These are phyloP conservation scores for Botrytis sinoallii DNA, from an alignment of 2,329 filamentous ascomycete species.

Conservation along the genomic window DNA sequence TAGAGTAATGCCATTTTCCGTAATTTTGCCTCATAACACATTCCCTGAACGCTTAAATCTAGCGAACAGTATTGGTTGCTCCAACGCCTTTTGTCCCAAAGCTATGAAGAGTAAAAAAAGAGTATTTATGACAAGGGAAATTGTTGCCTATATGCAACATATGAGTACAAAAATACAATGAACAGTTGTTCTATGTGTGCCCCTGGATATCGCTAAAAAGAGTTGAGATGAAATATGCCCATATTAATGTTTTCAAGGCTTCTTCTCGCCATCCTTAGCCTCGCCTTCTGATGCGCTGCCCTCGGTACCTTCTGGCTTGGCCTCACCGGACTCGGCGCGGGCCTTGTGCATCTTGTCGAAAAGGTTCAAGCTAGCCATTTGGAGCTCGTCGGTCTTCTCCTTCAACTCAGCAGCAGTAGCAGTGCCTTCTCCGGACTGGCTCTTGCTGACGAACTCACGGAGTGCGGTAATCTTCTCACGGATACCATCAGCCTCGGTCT, in stretches of 20 bases:
- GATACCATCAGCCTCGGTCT: constrained; percentile 89
- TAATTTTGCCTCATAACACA: constrained; percentile 32
- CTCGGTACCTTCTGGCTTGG: constrained; percentile 47
- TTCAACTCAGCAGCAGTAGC: constrained; percentile 91
- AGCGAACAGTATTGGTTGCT: constrained; percentile 34
- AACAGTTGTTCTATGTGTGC: constrained; percentile 37
- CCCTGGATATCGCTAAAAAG: constrained; percentile 33
- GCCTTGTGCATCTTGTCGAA: constrained; percentile 99
- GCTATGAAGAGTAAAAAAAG: constrained; percentile 35
- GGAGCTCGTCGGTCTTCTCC: constrained; percentile 97
- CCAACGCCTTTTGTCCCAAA: constrained; percentile 38
- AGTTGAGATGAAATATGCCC: constrained; percentile 29
- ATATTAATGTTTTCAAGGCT: constrained; percentile 51
- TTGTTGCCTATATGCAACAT: constrained; percentile 37
- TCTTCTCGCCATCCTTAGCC: constrained; percentile 68
- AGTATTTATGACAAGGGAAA: constrained; percentile 37
- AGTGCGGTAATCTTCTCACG: constrained; percentile 86
- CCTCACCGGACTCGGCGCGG: constrained; percentile 63
- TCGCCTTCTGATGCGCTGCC: constrained; percentile 53
- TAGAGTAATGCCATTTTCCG: constrained; percentile 34
- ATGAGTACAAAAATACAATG: constrained; percentile 39
- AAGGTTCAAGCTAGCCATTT: constrained; percentile 90
- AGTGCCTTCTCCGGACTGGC: constrained; percentile 84
- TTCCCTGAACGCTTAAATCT: constrained; percentile 31
- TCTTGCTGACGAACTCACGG: constrained; percentile 89